Evolutionary conservation across 2,329 filamentous ascomycete species (phyloP).

Genomic region (Fonsecaea monophora): DNA sequence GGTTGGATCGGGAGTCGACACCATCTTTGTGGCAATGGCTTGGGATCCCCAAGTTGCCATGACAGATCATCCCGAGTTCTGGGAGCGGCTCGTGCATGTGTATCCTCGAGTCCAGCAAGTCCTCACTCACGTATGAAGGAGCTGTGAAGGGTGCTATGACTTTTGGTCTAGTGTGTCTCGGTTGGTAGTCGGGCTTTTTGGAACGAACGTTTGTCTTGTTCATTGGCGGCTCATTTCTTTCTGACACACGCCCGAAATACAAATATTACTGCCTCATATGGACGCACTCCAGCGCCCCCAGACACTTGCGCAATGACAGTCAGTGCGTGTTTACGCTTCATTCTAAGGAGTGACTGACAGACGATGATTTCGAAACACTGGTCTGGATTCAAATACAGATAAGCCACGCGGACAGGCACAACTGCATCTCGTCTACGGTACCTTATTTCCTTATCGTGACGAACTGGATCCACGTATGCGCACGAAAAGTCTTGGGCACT

Average conservation of each 20-base stretch:
- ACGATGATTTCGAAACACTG: background rate
- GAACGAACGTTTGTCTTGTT: background rate
- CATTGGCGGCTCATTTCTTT: background rate
- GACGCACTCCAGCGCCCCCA: background rate
- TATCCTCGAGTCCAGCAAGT: conserved; percentile 84
- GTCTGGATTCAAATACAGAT: background rate
- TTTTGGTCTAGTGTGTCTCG: background rate
- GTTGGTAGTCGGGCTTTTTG: background rate
- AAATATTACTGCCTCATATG: background rate
- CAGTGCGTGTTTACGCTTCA: background rate
- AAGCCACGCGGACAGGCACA: background rate
- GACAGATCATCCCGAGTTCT: conserved; percentile 80
- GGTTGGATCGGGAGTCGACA: conserved; percentile 85
- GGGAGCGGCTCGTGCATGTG: conserved; percentile 76
- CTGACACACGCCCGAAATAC: background rate
- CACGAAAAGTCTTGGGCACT: background rate
- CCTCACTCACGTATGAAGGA: conserved; percentile 3
- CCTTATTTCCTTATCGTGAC: background rate
- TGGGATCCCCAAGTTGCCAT: conserved; percentile 74
- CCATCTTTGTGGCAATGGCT: conserved; percentile 81
- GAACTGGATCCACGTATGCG: background rate
- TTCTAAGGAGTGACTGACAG: background rate
- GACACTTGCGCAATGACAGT: background rate
- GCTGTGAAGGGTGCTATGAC: background rate
- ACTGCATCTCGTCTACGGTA: background rate